Evolutionary conservation across 352 stramenopile species (phyloP).

Genomic region (Phytophthora fragariaefolia): DNA sequence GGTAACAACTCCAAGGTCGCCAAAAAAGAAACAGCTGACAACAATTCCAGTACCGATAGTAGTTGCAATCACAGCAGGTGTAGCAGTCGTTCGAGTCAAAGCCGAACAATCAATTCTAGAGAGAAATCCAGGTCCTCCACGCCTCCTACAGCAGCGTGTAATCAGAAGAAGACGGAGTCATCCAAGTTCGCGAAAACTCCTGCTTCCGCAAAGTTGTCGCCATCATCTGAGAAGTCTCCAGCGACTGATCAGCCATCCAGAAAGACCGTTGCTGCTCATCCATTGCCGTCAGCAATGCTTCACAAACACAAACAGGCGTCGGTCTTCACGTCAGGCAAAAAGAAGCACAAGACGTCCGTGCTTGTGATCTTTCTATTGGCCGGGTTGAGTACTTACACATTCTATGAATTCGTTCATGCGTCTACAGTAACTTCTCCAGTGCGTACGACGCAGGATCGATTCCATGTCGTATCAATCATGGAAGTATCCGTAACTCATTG

Average conservation of each 20-base stretch:
- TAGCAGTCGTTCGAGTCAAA: slow-evolving; percentile 24
- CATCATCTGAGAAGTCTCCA: not conserved
- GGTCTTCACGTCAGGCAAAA: slow-evolving; percentile 72
- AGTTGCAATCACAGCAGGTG: slow-evolving; percentile 16
- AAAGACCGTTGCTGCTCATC: slow-evolving; percentile 25
- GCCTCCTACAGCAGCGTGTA: slow-evolving; percentile 4
- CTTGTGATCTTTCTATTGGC: not conserved
- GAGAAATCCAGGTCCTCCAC: slow-evolving; percentile 24
- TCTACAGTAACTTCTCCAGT: slow-evolving; percentile 68
- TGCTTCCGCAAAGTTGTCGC: slow-evolving; percentile 18
- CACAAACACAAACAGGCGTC: slow-evolving; percentile 82
- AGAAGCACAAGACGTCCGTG: slow-evolving; percentile 79
- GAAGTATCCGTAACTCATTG: slow-evolving; percentile 73
- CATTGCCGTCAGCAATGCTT: slow-evolving; percentile 59
- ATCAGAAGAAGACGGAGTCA: slow-evolving; percentile 23
- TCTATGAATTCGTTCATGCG: slow-evolving; percentile 1
- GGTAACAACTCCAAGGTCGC: slow-evolving; percentile 29
- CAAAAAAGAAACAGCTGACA: slow-evolving; percentile 5
- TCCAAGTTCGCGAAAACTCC: slow-evolving; percentile 17
- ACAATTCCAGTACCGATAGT: slow-evolving; percentile 22
- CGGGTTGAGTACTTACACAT: not conserved
- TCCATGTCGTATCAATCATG: slow-evolving; percentile 83
- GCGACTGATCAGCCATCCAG: slow-evolving; percentile 22
- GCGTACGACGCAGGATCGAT: slow-evolving; percentile 75
- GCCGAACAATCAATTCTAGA: slow-evolving; percentile 12